Evolutionary conservation across 2,329 filamentous ascomycete genomes (phyloP).

Genomic region (Pseudocercospora vitis): DNA sequence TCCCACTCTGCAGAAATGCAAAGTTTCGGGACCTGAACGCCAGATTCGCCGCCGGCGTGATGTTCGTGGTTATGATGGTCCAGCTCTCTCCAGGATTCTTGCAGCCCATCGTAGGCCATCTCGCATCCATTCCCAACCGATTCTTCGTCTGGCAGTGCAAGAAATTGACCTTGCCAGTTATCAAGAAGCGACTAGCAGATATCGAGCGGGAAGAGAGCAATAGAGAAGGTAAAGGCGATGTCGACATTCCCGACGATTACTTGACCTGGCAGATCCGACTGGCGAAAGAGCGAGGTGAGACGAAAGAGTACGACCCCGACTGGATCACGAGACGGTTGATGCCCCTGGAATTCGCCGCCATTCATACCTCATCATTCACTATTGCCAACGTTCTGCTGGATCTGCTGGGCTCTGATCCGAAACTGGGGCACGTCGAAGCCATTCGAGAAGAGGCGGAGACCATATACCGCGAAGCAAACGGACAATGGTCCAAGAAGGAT

Average conservation of each 20-base stretch:
- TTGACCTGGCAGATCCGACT: slow-evolving; percentile 24
- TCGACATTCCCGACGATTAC: slow-evolving; percentile 12
- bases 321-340: slow-evolving; percentile 21
- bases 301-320: slow-evolving; percentile 16
- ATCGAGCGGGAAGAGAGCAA: slow-evolving; percentile 48
- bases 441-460: slow-evolving; percentile 28
- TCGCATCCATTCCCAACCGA: slow-evolving; percentile 52
- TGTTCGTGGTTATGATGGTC: slow-evolving; percentile 43
- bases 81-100: slow-evolving; percentile 54
- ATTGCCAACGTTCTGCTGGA: slow-evolving; percentile 29
- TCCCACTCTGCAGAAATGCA: slow-evolving; percentile 48
- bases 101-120: slow-evolving; percentile 40
- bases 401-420: slow-evolving; percentile 23
- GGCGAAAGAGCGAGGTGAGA: slow-evolving; percentile 2
- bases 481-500: slow-evolving; percentile 26
- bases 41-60: slow-evolving; percentile 52
- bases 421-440: slow-evolving; percentile 19
- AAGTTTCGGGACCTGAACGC: slow-evolving; percentile 51
- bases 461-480: slow-evolving; percentile 18
- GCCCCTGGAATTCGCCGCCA: slow-evolving; percentile 29
- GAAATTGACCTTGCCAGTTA: slow-evolving; percentile 48
- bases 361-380: slow-evolving; percentile 30
- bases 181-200: slow-evolving; percentile 51
- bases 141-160: slow-evolving; percentile 50
- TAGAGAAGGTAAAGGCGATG: slow-evolving; percentile 43